Conservation (phyloP, 441 rosid species). For the Syzygium syzygioides region DNA sequence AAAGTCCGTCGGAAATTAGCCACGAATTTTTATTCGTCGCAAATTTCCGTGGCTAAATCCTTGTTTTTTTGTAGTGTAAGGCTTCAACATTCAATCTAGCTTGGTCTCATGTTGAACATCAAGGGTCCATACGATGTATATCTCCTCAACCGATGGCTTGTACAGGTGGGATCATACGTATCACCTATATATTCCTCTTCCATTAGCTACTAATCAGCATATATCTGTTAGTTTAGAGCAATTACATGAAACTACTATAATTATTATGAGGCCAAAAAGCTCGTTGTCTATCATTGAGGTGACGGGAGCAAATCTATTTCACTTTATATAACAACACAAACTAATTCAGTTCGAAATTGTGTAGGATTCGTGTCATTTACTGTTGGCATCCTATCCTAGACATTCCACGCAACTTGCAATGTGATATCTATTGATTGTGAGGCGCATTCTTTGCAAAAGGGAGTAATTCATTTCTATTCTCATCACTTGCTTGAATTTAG, state of each 20-base stretch:
- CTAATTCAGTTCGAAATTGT: not conserved
- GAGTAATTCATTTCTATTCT: not conserved
- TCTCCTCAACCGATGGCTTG: not conserved
- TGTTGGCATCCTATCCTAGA: not conserved
- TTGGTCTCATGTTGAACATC: constrained; percentile 10
- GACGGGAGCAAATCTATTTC: not conserved
- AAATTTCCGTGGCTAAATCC: no score
- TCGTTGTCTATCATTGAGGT: not conserved
- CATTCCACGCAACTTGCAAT: not conserved
- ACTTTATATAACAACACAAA: not conserved
- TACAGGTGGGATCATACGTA: not conserved
- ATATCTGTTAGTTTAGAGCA: not conserved
- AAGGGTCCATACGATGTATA: constrained; percentile 2
- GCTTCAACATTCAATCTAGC: not conserved
- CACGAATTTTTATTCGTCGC: no score
- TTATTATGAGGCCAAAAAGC: not conserved
- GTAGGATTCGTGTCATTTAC: not conserved
- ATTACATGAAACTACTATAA: not conserved
- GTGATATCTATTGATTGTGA: not conserved
- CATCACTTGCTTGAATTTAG: not conserved
- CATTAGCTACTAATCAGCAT: not conserved
- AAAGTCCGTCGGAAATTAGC: no score
- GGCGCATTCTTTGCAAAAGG: not conserved
- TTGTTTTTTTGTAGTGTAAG: no score
- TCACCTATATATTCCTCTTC: not conserved